These are phyloP conservation scores for Pichia cephalocereana DNA, from an alignment of 805 yeast species.

Conservation along the genomic window DNA sequence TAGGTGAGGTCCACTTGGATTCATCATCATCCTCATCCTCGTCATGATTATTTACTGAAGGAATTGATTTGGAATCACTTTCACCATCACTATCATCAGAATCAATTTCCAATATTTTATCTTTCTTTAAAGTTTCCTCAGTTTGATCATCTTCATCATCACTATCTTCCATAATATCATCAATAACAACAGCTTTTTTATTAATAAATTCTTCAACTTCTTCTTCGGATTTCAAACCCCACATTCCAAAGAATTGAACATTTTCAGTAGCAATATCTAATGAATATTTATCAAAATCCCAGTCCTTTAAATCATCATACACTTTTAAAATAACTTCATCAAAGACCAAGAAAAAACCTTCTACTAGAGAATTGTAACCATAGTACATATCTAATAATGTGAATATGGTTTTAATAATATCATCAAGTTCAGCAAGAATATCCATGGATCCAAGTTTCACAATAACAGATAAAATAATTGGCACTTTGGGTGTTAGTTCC, in stretches of 20 bases:
- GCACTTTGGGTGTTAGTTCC: constrained; percentile 63
- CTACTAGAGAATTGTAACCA: constrained; percentile 64
- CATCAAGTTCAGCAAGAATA: constrained; percentile 57
- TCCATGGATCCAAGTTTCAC: constrained; percentile 62
- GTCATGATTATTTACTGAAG: constrained; percentile 6
- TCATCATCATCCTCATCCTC: constrained; percentile 15
- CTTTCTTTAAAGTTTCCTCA: constrained; percentile 14
- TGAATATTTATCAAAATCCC: constrained; percentile 18
- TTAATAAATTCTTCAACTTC: constrained; percentile 39
- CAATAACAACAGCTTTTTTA: constrained; percentile 23
- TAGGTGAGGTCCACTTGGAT: constrained; percentile 55
- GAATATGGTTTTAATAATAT: constrained; percentile 61
- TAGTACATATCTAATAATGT: constrained; percentile 75
- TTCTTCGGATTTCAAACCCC: constrained; percentile 45
- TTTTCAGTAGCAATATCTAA: constrained; percentile 16
- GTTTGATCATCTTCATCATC: constrained; percentile 9
- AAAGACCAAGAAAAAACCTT: constrained; percentile 67
- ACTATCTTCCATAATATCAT: constrained; percentile 10
- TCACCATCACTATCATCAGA: constrained; percentile 32
- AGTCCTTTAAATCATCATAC: constrained; percentile 26
- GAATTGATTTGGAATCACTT: constrained; percentile 23
- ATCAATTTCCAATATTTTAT: constrained; percentile 21
- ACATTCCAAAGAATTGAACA: constrained; percentile 34
- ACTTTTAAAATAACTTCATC: constrained; percentile 47
- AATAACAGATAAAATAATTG: constrained; percentile 60